Percentiles rank a stretch among this genome's conserved stretches.
Conservation (phyloP, 2,329 filamentous ascomycete genomes). For the Fusarium subtropicale region DNA sequence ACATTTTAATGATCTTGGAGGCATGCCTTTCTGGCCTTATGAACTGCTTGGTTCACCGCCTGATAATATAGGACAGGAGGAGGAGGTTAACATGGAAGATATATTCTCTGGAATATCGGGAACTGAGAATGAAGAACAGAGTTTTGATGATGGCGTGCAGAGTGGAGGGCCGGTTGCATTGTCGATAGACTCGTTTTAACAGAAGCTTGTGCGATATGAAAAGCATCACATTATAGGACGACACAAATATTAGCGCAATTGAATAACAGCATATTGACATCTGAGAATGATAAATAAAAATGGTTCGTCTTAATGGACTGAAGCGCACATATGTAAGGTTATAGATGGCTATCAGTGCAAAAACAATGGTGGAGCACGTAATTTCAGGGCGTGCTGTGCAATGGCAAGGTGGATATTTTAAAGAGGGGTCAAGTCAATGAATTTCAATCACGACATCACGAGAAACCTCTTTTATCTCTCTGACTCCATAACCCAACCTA, state of each 20-base stretch:
- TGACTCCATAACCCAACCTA: not conserved
- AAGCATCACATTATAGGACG: not conserved
- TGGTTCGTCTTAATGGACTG: no score
- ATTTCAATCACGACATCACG: not conserved
- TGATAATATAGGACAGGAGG: fast-evolving
- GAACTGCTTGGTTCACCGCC: constrained; percentile 1
- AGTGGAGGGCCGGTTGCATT: not conserved
- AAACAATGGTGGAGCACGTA: not conserved
- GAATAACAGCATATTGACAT: no score
- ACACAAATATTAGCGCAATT: not conserved
- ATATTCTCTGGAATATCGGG: not conserved
- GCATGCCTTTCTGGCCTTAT: constrained; percentile 13
- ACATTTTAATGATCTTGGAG: not conserved
- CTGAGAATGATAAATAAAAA: no score
- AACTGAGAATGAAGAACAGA: not conserved
- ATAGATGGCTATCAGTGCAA: not conserved
- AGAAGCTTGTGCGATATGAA: not conserved
- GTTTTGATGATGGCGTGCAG: fast-evolving
- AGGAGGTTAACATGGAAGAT: not conserved
- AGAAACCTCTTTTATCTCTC: not conserved
- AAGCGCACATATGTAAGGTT: not conserved
- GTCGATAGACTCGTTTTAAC: not conserved
- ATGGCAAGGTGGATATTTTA: not conserved
- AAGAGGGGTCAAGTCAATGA: not conserved
- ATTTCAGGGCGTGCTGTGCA: not conserved